Conservation (phyloP, 345 rosid genomes). For the Sisymbrium altissimum region DNA sequence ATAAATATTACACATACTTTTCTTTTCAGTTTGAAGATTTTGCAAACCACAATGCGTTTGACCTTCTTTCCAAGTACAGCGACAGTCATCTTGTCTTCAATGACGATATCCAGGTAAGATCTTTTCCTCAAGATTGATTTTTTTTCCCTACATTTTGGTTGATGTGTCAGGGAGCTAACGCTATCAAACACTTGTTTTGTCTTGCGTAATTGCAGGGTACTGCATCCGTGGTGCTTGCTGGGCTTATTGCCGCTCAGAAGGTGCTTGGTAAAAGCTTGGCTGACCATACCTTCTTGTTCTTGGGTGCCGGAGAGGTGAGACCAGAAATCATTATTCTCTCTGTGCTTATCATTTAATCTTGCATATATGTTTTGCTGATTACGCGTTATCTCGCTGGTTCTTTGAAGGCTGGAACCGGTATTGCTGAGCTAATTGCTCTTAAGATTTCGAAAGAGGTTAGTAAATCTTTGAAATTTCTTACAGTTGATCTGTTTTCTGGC, state of each 20-base stretch:
- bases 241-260: constrained; percentile 75
- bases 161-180: background rate
- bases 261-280: constrained; percentile 64
- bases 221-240: constrained; percentile 92
- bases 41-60: constrained; percentile 98
- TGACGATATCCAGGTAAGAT: constrained; percentile 87
- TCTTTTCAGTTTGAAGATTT: constrained; percentile 93
- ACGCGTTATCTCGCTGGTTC: background rate
- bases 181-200: constrained; percentile 7
- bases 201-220: constrained; percentile 64
- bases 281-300: constrained; percentile 85
- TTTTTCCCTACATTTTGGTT: background rate
- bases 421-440: constrained; percentile 96
- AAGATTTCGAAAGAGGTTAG: constrained; percentile 71
- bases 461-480: background rate
- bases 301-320: constrained; percentile 97
- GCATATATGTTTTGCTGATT: background rate
- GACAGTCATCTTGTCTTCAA: constrained; percentile 89
- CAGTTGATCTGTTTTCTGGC: background rate
- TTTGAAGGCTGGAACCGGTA: constrained; percentile 95
- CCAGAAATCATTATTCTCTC: constrained; percentile 1
- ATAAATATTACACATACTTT: background rate
- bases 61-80: constrained; percentile 71
- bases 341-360: background rate
- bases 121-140: background rate